A percentile compares a stretch with the other conserved stretches of the same genome.
phyloP scores from a whole-genome alignment of 208 protist species.

The Naegleria gruberi region DNA sequence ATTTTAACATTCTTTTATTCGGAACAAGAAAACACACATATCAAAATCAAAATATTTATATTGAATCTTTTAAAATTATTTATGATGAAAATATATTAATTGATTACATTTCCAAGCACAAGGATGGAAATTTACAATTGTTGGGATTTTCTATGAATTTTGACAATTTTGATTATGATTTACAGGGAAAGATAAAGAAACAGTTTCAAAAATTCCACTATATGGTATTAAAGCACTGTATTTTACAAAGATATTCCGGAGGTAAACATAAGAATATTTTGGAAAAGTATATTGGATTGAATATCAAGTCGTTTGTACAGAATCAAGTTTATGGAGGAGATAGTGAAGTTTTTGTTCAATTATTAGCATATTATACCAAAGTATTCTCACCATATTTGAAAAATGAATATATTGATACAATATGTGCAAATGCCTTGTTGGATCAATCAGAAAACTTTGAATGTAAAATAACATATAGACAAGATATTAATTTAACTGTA shows the following conservation, averaged over 20 bases:
- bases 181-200: neutral
- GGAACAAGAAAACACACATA: neutral
- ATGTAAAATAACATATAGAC: neutral
- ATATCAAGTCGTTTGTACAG: neutral
- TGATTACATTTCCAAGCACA: neutral
- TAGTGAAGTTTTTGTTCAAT: neutral
- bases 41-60: neutral
- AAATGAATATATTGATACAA: neutral
- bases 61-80: slow-evolving; percentile 1
- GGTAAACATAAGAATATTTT: neutral
- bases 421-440: neutral
- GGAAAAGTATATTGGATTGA: neutral
- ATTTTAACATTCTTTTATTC: neutral
- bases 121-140: neutral
- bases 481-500: neutral
- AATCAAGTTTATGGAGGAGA: neutral
- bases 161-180: neutral
- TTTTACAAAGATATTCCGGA: neutral
- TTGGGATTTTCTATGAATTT: neutral
- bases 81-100: neutral
- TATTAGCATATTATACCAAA: neutral
- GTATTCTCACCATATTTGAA: neutral
- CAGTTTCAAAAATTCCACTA: neutral
- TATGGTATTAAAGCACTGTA: neutral
- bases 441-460: neutral